Evolutionary conservation across 345 rosid species (phyloP), one percentile per base, ranked within the genome.

Genomic region (Salix arbutifolia): DNA sequence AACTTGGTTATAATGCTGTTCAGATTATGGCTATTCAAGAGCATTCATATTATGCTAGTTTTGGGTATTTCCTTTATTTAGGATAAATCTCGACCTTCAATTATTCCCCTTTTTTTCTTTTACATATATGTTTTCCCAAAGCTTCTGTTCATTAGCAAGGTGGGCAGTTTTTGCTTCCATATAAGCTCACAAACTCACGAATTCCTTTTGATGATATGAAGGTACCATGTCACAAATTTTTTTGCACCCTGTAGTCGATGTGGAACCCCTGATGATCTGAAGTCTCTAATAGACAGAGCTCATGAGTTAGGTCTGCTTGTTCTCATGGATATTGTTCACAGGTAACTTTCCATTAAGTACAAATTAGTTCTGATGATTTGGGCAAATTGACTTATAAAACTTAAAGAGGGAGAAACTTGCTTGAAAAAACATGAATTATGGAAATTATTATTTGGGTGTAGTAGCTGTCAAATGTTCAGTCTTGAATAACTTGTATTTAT

Each of bases 1-100:
- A 65, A 77, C 93, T 95, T 68, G 99, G 97, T 65, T 95, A 95
- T 76, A 95, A 95, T 88, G 96, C 96, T 56, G 97, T 95, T 74
- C 99, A 95, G 88, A 87, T 95, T 80, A 95, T 95, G 99, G 99
- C 99, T 71, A 90, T 95, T 82, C 97, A 95, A 83, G 99, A 95
- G 85, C 99, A 95, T 78, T 90, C 99, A 28, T 93, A 95, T 81
- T 95, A 95, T 80, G 97, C 91, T 74, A 95, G 99, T 88, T 95
- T 95, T 82, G 99, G 99, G 99, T 95, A 93, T 71, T 60, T 67
- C 80, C 67, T 66, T 83, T 62, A 7, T 68, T 84, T 40, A 13
- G 72, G 52, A 23, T 35, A 58, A 58, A 38, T 37, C 62, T 70
- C 23, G 16, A 76, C 3, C 16, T 64, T 46, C 30, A 18, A 33